Conservation (phyloP, 352 stramenopile genomes). For the Paralagenidium karlingii region DNA sequence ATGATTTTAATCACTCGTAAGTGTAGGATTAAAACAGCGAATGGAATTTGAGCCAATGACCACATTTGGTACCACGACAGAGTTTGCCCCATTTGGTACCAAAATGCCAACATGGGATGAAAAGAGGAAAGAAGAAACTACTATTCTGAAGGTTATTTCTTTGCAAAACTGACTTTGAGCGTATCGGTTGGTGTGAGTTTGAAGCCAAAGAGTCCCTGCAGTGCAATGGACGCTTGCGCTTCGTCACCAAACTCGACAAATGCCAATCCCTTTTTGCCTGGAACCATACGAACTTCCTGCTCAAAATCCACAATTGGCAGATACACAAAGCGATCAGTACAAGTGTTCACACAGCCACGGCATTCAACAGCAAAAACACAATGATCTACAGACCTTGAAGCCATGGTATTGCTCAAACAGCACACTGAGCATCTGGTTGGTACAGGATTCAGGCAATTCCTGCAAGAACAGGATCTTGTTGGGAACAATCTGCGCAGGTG, state of each 20-base stretch:
- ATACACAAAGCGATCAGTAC: neutral
- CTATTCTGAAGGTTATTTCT: constrained; percentile 74
- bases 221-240: constrained; percentile 60
- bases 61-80: too few species aligned
- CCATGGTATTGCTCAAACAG: constrained; percentile 96
- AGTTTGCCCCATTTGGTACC: too few species aligned
- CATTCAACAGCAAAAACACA: neutral
- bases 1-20: too few species aligned
- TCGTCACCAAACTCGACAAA: constrained; percentile 95
- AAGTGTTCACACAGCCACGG: neutral
- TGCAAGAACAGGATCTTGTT: constrained; percentile 92
- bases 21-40: too few species aligned
- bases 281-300: constrained; percentile 90
- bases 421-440: constrained; percentile 92
- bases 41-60: too few species aligned
- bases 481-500: constrained; percentile 39
- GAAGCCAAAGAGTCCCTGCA: constrained; percentile 72
- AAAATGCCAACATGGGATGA: too few species aligned
- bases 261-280: constrained; percentile 86
- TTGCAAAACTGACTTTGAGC: constrained; percentile 78
- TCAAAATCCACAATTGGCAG: neutral
- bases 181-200: constrained; percentile 72
- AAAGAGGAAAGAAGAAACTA: too few species aligned
- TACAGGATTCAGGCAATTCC: constrained; percentile 90
- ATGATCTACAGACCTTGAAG: constrained; percentile 68